Evolutionary conservation across 176 grass and related monocot species (phyloP).

Genomic region (Microstegium vimineum): DNA sequence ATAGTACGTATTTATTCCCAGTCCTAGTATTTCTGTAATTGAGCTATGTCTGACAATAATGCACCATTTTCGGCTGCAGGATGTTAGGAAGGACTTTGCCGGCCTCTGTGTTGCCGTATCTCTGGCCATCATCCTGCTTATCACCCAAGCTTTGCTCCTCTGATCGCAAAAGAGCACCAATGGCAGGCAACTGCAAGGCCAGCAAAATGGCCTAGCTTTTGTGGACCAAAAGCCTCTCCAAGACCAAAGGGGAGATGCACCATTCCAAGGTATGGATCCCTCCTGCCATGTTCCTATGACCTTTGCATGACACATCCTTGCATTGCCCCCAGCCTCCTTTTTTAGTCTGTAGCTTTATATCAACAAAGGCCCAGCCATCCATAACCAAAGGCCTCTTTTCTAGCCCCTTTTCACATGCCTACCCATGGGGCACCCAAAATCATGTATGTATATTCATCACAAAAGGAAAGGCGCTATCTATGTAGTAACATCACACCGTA

Average conservation of each 20-base stretch:
- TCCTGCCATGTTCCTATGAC: constrained; percentile 29
- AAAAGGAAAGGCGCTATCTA: not conserved
- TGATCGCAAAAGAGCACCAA: constrained; percentile 26
- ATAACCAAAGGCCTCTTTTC: constrained; percentile 24
- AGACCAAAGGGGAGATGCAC: constrained; percentile 48
- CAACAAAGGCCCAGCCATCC: constrained; percentile 26
- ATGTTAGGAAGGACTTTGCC: constrained; percentile 35
- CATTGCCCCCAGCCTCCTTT: constrained; percentile 25
- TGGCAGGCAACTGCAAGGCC: constrained; percentile 11
- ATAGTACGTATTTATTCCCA: no score
- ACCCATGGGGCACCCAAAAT: not conserved
- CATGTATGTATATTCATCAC: not conserved
- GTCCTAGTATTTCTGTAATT: no score
- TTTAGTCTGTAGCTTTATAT: constrained; percentile 52
- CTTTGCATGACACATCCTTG: constrained; percentile 23
- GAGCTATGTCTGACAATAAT: not conserved
- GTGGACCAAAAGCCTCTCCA: constrained; percentile 46
- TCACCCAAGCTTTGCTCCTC: constrained; percentile 58
- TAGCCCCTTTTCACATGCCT: constrained; percentile 30
- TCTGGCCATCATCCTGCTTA: constrained; percentile 49
- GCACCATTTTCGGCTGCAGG: constrained; percentile 33
- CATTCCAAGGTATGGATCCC: constrained; percentile 49
- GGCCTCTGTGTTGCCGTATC: constrained; percentile 38
- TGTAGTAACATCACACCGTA: not conserved
- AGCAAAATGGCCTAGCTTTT: constrained; percentile 40